Percentiles rank a stretch among this genome's conserved stretches.
Evolutionary conservation across 805 yeast genomes (phyloP).

Genomic region (Metschnikowia vanudenii): DNA sequence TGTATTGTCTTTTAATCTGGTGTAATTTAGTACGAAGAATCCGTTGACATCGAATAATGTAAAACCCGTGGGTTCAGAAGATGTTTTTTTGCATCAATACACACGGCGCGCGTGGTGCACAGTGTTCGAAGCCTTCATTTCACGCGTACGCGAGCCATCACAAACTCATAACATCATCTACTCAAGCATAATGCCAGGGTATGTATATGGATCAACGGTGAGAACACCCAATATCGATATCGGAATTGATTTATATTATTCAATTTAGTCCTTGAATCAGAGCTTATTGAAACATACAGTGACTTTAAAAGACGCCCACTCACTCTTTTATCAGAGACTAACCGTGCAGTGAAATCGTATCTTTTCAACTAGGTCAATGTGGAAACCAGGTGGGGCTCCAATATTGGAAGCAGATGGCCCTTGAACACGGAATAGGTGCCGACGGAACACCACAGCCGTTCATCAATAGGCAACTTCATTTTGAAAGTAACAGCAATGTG

Average conservation of each 20-base stretch:
- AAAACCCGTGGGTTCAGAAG: too few species aligned
- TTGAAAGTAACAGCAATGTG: constrained; percentile 13
- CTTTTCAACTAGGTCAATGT: constrained; percentile 86
- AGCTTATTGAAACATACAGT: not conserved
- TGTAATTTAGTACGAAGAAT: too few species aligned
- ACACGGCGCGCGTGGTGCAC: not conserved
- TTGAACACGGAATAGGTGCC: constrained; percentile 78
- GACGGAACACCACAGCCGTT: constrained; percentile 55
- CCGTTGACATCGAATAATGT: too few species aligned
- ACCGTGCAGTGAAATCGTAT: constrained; percentile 56
- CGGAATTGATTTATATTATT: not conserved
- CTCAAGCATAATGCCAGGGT: constrained; percentile 27
- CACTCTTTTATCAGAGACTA: constrained; percentile 24
- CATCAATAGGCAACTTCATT: constrained; percentile 26
- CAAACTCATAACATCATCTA: constrained; percentile 5
- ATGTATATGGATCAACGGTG: constrained; percentile 12
- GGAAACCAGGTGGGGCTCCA: constrained; percentile 94
- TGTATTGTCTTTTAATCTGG: too few species aligned
- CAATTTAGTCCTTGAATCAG: not conserved
- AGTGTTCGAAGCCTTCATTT: not conserved
- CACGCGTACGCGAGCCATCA: constrained; percentile 11
- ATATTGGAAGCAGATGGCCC: constrained; percentile 87
- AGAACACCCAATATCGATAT: too few species aligned
- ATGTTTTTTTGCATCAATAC: not conserved
- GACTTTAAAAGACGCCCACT: too few species aligned